A percentile compares a stretch with the other conserved stretches of the same genome.
Evolutionary conservation across 495 filamentous ascomycete species (phyloP).

Genomic region (Hyaloscypha bicolor): DNA sequence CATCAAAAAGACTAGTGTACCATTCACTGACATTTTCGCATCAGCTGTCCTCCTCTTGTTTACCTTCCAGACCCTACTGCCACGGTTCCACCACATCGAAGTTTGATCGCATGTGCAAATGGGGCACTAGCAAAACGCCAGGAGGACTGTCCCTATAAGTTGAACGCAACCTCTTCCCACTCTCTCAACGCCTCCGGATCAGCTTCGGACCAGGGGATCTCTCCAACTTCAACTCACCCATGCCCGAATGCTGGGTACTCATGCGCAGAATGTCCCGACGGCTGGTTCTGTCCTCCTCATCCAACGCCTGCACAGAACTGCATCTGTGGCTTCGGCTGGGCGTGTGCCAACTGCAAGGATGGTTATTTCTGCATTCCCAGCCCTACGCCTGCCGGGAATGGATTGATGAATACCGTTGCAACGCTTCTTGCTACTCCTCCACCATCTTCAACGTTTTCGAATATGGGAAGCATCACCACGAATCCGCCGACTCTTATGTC

Average conservation of each 20-base stretch:
- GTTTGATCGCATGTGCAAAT: slow-evolving; percentile 20
- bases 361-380: slow-evolving; percentile 44
- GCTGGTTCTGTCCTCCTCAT: slow-evolving; percentile 46
- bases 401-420: background rate
- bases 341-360: slow-evolving; percentile 41
- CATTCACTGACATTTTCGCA: slow-evolving; percentile 1
- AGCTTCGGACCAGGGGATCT: background rate
- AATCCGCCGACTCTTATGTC: background rate
- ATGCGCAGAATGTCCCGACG: slow-evolving; percentile 43
- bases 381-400: slow-evolving; percentile 20
- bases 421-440: background rate
- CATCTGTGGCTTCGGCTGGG: slow-evolving; percentile 46
- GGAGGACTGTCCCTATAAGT: slow-evolving; percentile 12
- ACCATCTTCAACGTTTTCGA: background rate
- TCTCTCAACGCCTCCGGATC: background rate
- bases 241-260: slow-evolving; percentile 43
- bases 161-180: background rate
- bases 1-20: background rate
- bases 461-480: background rate
- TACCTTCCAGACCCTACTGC: slow-evolving; percentile 1
- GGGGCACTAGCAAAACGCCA: slow-evolving; percentile 9
- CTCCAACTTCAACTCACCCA: slow-evolving; percentile 32
- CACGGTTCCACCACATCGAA: background rate
- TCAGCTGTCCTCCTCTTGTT: slow-evolving; percentile 9
- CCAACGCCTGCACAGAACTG: slow-evolving; percentile 43